These are phyloP conservation scores for Aspergillus sp. DNA, from an alignment of 2,329 filamentous ascomycete genomes.

Conservation along the genomic window DNA sequence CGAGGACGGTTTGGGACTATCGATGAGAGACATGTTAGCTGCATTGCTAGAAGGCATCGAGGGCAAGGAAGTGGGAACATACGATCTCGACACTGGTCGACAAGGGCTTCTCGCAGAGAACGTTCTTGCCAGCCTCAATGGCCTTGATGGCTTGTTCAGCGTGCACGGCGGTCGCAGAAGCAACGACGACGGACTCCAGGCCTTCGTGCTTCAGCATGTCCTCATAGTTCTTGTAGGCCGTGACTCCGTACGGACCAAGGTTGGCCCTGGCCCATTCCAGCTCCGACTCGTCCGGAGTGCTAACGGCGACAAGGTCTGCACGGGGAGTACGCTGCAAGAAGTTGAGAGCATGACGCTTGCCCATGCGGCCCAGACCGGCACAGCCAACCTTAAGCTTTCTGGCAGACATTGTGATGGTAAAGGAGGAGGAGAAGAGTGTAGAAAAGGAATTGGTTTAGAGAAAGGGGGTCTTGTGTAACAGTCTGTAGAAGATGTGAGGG, in stretches of 20 bases:
- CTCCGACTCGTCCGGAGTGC: constrained; percentile 49
- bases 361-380: constrained; percentile 55
- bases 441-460: not conserved
- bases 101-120: constrained; percentile 58
- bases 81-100: constrained; percentile 62
- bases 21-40: not conserved
- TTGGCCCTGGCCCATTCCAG: constrained; percentile 54
- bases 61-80: constrained; percentile 24
- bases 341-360: constrained; percentile 53
- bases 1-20: constrained; percentile 62
- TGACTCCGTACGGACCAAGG: constrained; percentile 56
- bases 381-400: constrained; percentile 42
- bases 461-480: not conserved
- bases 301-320: constrained; percentile 53
- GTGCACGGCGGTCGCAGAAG: constrained; percentile 58
- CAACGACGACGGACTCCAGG: constrained; percentile 58
- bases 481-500: not conserved
- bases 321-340: constrained; percentile 51
- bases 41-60: not conserved
- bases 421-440: not conserved
- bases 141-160: constrained; percentile 61
- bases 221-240: constrained; percentile 57
- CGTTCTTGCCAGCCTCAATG: constrained; percentile 57
- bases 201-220: constrained; percentile 60
- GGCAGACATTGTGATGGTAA: not conserved